phyloP scores from a whole-genome alignment of 2,329 filamentous ascomycete genomes.

The Fusarium concolor region DNA sequence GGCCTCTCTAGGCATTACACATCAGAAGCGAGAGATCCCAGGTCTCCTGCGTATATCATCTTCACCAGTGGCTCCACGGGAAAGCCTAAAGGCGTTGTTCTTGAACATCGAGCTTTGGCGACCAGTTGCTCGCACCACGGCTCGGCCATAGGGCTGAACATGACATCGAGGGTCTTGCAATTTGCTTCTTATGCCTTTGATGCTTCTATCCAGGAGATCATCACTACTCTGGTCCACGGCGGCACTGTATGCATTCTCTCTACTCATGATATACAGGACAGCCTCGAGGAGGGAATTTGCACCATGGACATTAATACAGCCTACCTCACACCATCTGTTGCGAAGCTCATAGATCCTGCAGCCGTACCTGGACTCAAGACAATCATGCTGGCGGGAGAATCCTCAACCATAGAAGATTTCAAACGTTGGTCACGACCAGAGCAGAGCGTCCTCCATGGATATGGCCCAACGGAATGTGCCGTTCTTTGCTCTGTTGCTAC shows the following conservation, averaged over 20 bases:
- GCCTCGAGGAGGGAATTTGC: not conserved
- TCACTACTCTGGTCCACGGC: conserved; percentile 18
- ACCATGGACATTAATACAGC: conserved; percentile 11
- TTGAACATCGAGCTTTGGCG: conserved; percentile 9
- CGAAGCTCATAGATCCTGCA: conserved; percentile 5
- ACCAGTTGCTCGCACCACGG: conserved; percentile 23
- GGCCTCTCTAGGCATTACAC: no score
- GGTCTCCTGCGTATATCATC: conserved; percentile 14
- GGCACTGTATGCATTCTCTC: conserved; percentile 20
- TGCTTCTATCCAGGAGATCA: conserved; percentile 14
- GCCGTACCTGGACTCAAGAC: conserved; percentile 7
- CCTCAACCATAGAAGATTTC: conserved; percentile 5
- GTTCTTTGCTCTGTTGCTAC: conserved; percentile 7
- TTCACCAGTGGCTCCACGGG: conserved; percentile 20
- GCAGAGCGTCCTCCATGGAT: conserved; percentile 9
- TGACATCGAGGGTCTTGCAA: conserved; percentile 18
- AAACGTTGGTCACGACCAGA: conserved; percentile 12
- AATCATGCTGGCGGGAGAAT: conserved; percentile 13
- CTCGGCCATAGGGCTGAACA: not conserved
- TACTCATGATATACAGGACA: not conserved
- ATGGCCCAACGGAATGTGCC: conserved; percentile 22
- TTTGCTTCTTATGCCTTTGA: conserved; percentile 22
- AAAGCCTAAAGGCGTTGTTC: conserved; percentile 18
- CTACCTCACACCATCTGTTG: conserved; percentile 17
- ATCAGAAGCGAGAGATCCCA: not conserved